phyloP scores from a whole-genome alignment of 2,329 filamentous ascomycete genomes.

The Aspergillus intermedius region DNA sequence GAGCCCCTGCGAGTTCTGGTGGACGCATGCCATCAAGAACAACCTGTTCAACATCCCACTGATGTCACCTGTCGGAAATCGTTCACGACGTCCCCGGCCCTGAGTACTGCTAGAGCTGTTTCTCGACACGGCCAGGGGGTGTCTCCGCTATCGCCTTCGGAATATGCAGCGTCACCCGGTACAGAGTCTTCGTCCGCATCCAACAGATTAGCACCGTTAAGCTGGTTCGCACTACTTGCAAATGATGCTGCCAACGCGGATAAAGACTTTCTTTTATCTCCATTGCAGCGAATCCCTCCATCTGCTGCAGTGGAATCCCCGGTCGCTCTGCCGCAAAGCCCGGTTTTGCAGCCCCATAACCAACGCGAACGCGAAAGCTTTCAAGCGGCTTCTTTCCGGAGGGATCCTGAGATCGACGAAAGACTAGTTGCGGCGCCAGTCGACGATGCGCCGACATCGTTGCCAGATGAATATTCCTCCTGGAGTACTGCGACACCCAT shows the following conservation, averaged over 20 bases:
- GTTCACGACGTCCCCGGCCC: conserved; percentile 1
- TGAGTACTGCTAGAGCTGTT: conserved; percentile 5
- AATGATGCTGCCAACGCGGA: conserved; percentile 15
- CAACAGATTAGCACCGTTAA: conserved; percentile 39
- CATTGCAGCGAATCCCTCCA: conserved; percentile 11
- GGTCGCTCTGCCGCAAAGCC: conserved; percentile 5
- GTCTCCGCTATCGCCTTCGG: conserved; percentile 4
- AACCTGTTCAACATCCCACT: conserved; percentile 1
- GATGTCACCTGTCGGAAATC: conserved; percentile 3
- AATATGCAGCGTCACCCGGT: conserved; percentile 16
- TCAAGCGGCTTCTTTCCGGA: conserved; percentile 12
- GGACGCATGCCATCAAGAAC: conserved; percentile 1
- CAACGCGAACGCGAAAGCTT: conserved; percentile 13
- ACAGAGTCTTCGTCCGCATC: conserved; percentile 28
- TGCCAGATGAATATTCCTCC: conserved; percentile 9
- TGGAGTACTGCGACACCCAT: conserved; percentile 9
- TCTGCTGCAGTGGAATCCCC: conserved; percentile 15
- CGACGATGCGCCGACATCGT: not conserved
- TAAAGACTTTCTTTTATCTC: conserved; percentile 9
- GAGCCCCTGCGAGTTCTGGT: conserved; percentile 9
- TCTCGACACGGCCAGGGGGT: not conserved
- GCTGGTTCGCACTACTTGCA: conserved; percentile 42
- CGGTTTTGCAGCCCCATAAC: conserved; percentile 5
- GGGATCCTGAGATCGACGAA: conserved; percentile 11
- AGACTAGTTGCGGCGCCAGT: conserved; percentile 19